These are phyloP conservation scores for Fusarium scirpi DNA, from an alignment of 2,329 filamentous ascomycete genomes.

Conservation along the genomic window DNA sequence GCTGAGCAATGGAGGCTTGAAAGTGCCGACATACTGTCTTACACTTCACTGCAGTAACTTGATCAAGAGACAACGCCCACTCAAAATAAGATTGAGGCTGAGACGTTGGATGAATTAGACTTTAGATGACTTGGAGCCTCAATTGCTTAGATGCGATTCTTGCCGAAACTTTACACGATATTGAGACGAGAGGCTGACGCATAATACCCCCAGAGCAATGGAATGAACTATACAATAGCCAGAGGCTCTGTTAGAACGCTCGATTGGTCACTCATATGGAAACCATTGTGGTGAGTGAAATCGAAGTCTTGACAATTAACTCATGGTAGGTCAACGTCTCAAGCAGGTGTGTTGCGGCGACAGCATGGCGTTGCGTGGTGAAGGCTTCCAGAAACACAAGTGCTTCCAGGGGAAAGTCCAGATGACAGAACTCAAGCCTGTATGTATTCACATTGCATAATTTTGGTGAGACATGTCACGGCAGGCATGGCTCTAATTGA, in stretches of 20 bases:
- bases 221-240: not conserved
- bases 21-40: constrained; percentile 1
- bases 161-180: not conserved
- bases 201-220: not conserved
- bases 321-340: not conserved
- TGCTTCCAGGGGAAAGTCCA: not conserved
- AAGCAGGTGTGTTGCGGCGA: not conserved
- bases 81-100: not conserved
- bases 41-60: not conserved
- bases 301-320: not conserved
- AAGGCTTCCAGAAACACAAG: constrained; percentile 1
- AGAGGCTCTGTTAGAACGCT: too few species aligned
- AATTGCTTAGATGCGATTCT: not conserved
- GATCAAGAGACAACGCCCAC: not conserved
- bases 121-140: not conserved
- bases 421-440: not conserved
- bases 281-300: too few species aligned
- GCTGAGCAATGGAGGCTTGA: not conserved
- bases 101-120: not conserved
- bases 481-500: constrained; percentile 5
- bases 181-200: not conserved
- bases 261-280: not conserved
- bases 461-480: constrained; percentile 10
- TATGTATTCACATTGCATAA: not conserved
- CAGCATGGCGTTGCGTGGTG: not conserved